Conservation (phyloP, 139 green algal genomes). For the Chlorella ohadii region DNA sequence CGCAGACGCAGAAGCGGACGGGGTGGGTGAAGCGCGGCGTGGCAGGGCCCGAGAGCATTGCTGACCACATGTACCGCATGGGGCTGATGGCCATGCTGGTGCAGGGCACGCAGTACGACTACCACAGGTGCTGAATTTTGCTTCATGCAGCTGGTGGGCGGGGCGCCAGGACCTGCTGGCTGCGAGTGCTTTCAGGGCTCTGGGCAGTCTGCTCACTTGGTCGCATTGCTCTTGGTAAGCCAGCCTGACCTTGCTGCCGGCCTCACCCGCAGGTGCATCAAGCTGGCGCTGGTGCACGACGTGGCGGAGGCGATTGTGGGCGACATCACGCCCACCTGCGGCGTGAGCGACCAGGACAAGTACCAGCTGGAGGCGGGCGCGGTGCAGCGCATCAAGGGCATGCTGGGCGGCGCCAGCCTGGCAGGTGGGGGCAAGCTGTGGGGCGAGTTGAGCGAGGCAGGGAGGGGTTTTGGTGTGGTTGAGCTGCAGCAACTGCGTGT, state of each 20-base stretch:
- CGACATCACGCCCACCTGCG: constrained; percentile 89
- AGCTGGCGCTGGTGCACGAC: constrained; percentile 93
- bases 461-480: too few species aligned
- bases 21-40: constrained; percentile 89
- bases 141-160: too few species aligned
- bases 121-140: constrained; percentile 25
- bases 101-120: constrained; percentile 43
- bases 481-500: too few species aligned
- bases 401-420: constrained; percentile 67
- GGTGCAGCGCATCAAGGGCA: constrained; percentile 72
- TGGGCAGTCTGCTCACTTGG: too few species aligned
- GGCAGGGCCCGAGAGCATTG: constrained; percentile 86
- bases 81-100: constrained; percentile 87
- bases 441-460: neutral
- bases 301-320: constrained; percentile 94
- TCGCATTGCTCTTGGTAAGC: too few species aligned
- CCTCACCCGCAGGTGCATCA: constrained; percentile 72
- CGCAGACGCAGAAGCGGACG: constrained; percentile 84
- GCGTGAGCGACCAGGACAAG: constrained; percentile 88
- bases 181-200: too few species aligned
- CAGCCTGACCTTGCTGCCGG: neutral
- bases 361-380: constrained; percentile 72
- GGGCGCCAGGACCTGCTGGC: neutral
- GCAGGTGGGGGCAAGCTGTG: neutral
- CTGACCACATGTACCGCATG: constrained; percentile 98